Evolutionary conservation across 352 stramenopile species (phyloP).

Genomic region (Blastocystis sp.): DNA sequence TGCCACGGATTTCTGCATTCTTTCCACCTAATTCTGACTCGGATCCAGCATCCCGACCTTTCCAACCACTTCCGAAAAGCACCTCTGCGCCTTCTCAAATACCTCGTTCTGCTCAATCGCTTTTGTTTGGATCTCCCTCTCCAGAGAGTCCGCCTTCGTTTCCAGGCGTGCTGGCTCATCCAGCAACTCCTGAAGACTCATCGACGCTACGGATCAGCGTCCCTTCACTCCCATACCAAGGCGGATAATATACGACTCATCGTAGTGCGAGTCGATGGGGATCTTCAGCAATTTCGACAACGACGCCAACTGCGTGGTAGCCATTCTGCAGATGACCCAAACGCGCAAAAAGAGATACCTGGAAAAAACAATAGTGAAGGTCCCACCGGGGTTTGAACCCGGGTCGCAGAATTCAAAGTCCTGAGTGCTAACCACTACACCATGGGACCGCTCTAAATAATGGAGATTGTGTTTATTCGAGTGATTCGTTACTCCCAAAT

Average conservation of each 20-base stretch:
- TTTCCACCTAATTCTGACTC: constrained; percentile 58
- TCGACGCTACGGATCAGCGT: constrained; percentile 21
- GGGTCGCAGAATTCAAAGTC: constrained; percentile 52
- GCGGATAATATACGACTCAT: constrained; percentile 56
- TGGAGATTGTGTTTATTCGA: too few relatives aligned
- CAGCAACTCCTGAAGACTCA: constrained; percentile 51
- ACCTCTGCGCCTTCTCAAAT: constrained; percentile 79
- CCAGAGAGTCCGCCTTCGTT: constrained; percentile 69
- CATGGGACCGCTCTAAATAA: constrained; percentile 21
- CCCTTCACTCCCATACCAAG: neutral
- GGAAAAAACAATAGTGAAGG: constrained; percentile 6
- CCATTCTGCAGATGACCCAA: constrained; percentile 8
- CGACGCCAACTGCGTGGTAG: constrained; percentile 37
- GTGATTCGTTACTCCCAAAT: too few relatives aligned
- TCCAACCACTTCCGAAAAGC: constrained; percentile 66
- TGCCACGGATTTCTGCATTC: constrained; percentile 22
- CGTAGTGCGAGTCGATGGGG: constrained; percentile 48
- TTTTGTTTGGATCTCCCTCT: constrained; percentile 70
- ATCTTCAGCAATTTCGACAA: constrained; percentile 44
- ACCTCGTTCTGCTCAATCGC: constrained; percentile 77
- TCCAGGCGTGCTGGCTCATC: constrained; percentile 70
- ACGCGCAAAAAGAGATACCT: neutral
- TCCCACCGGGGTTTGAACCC: constrained; percentile 46
- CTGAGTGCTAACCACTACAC: constrained; percentile 51
- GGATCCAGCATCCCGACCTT: constrained; percentile 26